Evolutionary conservation across 768 basidiomycete species (phyloP).

Genomic region (Termitomyces sp.): DNA sequence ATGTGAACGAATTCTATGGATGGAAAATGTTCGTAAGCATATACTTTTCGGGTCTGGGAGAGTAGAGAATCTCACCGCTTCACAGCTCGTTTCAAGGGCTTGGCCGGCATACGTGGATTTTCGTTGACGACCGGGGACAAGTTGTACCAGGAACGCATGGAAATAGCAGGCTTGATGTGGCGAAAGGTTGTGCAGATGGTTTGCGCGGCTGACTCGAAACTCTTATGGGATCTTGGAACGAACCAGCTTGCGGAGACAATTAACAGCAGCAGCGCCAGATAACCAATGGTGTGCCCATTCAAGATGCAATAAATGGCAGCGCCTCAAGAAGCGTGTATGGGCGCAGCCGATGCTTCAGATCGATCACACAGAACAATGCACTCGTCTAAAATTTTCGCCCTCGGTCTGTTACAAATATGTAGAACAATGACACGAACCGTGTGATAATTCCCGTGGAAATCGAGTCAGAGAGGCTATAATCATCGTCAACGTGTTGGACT

Average conservation of each 20-base stretch:
- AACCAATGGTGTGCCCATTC: background rate
- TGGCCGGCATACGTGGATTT: background rate
- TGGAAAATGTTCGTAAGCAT: conserved; percentile 8
- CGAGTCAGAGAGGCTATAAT: conserved; percentile 12
- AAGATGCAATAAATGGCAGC: background rate
- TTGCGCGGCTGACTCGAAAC: conserved; percentile 13
- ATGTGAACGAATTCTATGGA: conserved; percentile 11
- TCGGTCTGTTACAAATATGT: conserved; percentile 2
- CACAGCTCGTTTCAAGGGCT: background rate
- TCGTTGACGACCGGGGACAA: conserved; percentile 13
- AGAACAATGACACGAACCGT: conserved; percentile 11
- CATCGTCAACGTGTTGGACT: background rate
- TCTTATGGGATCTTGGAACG: conserved; percentile 7
- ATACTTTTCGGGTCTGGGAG: background rate
- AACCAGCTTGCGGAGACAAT: background rate
- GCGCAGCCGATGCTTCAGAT: background rate
- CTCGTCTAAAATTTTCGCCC: conserved; percentile 5
- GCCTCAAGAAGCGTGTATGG: background rate
- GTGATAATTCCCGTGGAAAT: conserved; percentile 9
- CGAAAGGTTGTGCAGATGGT: conserved; percentile 1
- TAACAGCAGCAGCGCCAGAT: conserved; percentile 2
- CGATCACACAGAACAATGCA: conserved; percentile 2
- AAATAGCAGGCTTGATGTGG: background rate
- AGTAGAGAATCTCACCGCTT: conserved; percentile 9
- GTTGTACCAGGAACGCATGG: conserved; percentile 20